Conservation (phyloP, 495 filamentous ascomycete species). For the Chaetomidium leptoderma region DNA sequence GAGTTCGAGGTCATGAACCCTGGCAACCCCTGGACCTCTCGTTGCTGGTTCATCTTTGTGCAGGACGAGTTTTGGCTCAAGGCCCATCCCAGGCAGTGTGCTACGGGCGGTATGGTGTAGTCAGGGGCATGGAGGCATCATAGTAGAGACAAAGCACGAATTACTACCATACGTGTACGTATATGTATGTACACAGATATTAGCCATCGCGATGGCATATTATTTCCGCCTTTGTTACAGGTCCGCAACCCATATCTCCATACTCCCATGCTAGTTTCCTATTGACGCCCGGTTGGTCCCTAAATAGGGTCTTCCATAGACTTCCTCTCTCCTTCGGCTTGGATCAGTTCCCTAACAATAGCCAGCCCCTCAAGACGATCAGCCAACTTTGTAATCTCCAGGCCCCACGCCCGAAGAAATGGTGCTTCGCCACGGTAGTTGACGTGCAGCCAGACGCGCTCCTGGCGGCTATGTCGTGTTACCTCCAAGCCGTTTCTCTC, state of each 20-base stretch:
- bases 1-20: slow-evolving; percentile 25
- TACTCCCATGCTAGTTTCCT: no score
- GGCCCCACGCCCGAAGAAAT: slow-evolving; percentile 42
- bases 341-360: slow-evolving; percentile 40
- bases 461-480: slow-evolving; percentile 21
- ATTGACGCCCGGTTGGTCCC: not conserved
- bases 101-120: not conserved
- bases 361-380: slow-evolving; percentile 35
- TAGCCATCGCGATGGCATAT: no score
- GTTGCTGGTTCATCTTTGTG: slow-evolving; percentile 1
- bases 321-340: slow-evolving; percentile 22
- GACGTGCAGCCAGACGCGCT: slow-evolving; percentile 40
- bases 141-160: no score
- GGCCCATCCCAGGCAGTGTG: not conserved
- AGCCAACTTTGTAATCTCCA: slow-evolving; percentile 28
- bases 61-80: slow-evolving; percentile 14
- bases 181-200: no score
- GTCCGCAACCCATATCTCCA: not conserved
- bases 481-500: not conserved
- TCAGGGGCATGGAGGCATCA: not conserved
- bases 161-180: no score
- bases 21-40: slow-evolving; percentile 15
- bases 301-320: not conserved
- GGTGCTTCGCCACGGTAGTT: slow-evolving; percentile 42
- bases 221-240: no score